phyloP scores from a whole-genome alignment of 2,329 filamentous ascomycete species.

The Rhinocladiella mackenziei region DNA sequence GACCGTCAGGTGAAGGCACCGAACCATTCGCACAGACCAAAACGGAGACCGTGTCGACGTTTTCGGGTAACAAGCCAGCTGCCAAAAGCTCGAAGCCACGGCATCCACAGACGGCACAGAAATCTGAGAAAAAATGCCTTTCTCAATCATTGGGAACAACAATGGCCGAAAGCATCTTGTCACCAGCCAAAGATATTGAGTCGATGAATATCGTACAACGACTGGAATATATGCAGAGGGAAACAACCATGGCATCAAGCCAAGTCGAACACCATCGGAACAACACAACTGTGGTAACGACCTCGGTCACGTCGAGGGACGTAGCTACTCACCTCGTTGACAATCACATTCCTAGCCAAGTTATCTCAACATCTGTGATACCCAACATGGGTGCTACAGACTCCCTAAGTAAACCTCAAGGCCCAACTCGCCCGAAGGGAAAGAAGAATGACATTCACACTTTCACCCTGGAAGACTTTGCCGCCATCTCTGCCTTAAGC shows the following conservation, averaged over 20 bases:
- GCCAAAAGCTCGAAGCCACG: too few species aligned
- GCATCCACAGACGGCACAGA: too few species aligned
- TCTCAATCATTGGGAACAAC: too few species aligned
- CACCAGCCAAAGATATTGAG: too few species aligned
- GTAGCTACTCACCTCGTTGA: background rate
- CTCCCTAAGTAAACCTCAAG: too few species aligned
- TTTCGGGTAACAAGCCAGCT: too few species aligned
- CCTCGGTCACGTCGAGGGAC: conserved; percentile 2
- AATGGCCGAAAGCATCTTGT: too few species aligned
- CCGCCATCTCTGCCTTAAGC: conserved; percentile 33
- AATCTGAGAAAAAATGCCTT: too few species aligned
- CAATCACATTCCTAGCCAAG: background rate
- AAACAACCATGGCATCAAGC: background rate
- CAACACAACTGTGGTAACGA: conserved; percentile 4
- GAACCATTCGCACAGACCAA: too few species aligned
- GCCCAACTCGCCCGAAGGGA: conserved; percentile 1
- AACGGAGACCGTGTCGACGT: too few species aligned
- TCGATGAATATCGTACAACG: conserved; percentile 12
- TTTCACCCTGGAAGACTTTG: conserved; percentile 34
- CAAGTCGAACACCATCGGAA: background rate
- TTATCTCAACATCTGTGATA: conserved; percentile 3
- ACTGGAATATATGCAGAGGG: conserved; percentile 1
- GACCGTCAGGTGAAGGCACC: too few species aligned
- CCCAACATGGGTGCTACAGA: conserved; percentile 3
- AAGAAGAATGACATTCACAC: conserved; percentile 23